These are phyloP conservation scores for Clitocybe nebularis DNA, from an alignment of 1,284 basidiomycete genomes.

Conservation along the genomic window DNA sequence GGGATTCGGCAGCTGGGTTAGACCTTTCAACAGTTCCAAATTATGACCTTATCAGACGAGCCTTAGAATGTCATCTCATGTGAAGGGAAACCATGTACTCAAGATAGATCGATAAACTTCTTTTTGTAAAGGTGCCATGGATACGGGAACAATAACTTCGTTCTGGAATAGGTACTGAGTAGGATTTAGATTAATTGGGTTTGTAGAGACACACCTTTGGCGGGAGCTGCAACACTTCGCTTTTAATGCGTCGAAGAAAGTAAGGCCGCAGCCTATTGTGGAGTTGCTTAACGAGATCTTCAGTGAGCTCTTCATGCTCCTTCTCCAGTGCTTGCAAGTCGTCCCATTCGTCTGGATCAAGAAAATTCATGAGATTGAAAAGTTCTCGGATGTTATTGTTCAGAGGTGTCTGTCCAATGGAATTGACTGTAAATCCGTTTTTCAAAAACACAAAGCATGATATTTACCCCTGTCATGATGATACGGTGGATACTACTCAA, in stretches of 20 bases:
- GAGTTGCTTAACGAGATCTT: conserved; percentile 75
- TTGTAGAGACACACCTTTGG: conserved; percentile 61
- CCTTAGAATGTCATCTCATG: conserved; percentile 5
- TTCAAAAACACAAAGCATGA: conserved; percentile 2
- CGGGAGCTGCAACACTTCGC: conserved; percentile 88
- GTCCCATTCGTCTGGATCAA: conserved; percentile 74
- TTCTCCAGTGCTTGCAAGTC: conserved; percentile 70
- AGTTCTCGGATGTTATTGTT: conserved; percentile 96
- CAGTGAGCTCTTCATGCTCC: conserved; percentile 72
- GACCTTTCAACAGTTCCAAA: conserved; percentile 56
- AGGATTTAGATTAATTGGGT: conserved; percentile 2
- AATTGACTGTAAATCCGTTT: too few species aligned
- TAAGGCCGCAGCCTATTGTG: conserved; percentile 83
- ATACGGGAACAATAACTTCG: conserved; percentile 89
- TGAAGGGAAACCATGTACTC: conserved; percentile 37
- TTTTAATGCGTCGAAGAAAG: conserved; percentile 90
- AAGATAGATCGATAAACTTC: conserved; percentile 85
- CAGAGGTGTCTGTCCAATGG: conserved; percentile 90
- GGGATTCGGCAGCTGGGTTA: conserved; percentile 40
- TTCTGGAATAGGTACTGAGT: conserved; percentile 44
- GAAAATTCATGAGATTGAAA: conserved; percentile 93
- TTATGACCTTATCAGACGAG: conserved; percentile 58
- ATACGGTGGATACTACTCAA: conserved; percentile 80
- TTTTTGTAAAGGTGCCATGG: conserved; percentile 86
- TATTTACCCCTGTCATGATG: conserved; percentile 82